Conservation (phyloP, 2,329 filamentous ascomycete species). For the Acrodontium crateriforme region DNA sequence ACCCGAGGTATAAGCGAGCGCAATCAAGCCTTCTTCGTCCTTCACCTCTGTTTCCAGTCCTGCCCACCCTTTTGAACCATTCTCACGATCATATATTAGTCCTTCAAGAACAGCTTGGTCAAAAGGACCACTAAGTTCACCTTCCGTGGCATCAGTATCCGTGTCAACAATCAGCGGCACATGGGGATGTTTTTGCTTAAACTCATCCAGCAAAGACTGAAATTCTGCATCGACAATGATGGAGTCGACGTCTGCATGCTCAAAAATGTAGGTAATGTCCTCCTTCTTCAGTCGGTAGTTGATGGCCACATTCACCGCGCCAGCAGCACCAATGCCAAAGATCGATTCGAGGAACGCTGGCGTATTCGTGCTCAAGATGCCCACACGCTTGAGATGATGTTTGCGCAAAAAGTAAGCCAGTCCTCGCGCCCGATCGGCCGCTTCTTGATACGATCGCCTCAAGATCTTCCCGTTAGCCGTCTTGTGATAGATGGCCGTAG, state of each 20-base stretch:
- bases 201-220: conserved; percentile 52
- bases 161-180: conserved; percentile 67
- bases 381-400: conserved; percentile 60
- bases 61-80: conserved; percentile 59
- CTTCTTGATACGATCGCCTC: conserved; percentile 63
- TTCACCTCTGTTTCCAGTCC: conserved; percentile 55
- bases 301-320: conserved; percentile 60
- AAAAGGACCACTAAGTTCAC: conserved; percentile 63
- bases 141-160: conserved; percentile 67
- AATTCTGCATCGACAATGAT: conserved; percentile 84
- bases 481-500: conserved; percentile 66
- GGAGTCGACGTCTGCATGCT: conserved; percentile 70
- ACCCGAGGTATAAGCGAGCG: conserved; percentile 85
- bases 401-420: conserved; percentile 77
- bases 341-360: conserved; percentile 86
- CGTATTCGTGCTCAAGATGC: conserved; percentile 81
- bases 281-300: conserved; percentile 67
- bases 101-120: conserved; percentile 75
- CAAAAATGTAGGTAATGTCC: conserved; percentile 83
- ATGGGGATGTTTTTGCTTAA: conserved; percentile 43
- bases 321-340: conserved; percentile 73
- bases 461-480: conserved; percentile 64
- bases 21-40: conserved; percentile 69
- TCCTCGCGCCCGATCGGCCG: conserved; percentile 74
- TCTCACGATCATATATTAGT: conserved; percentile 53